A percentile compares a stretch with the other conserved stretches of the same genome.
phyloP scores from a whole-genome alignment of 495 filamentous ascomycete genomes.

The Zalerion maritima region DNA sequence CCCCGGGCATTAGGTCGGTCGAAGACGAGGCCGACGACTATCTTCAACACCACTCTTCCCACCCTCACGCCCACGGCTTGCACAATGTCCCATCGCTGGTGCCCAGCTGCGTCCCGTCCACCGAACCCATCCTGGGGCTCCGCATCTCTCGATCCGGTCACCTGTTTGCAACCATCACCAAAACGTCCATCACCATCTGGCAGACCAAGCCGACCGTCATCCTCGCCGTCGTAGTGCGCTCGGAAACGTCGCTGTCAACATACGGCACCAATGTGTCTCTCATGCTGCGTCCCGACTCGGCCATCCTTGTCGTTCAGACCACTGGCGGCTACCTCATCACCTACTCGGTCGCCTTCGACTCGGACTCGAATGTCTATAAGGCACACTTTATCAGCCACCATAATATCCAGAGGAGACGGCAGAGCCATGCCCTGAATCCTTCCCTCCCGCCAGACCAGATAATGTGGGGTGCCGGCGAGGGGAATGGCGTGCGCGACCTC shows the following conservation, averaged over 20 bases:
- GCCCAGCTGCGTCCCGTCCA: no score
- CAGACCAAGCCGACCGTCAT: conserved; percentile 92
- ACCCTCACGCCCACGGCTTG: conserved; percentile 12
- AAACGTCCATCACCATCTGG: conserved; percentile 75
- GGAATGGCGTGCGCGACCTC: conserved; percentile 69
- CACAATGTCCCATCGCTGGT: conserved; percentile 10
- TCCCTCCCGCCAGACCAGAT: conserved; percentile 43
- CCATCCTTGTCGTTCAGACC: conserved; percentile 87
- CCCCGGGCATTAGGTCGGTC: conserved; percentile 36
- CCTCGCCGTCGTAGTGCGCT: conserved; percentile 71
- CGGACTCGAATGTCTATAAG: conserved; percentile 68
- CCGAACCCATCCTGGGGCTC: conserved; percentile 55
- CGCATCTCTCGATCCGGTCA: conserved; percentile 69
- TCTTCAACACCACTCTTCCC: conserved; percentile 6
- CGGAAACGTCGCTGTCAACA: conserved; percentile 55
- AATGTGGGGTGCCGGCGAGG: conserved; percentile 51
- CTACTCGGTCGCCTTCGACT: conserved; percentile 79
- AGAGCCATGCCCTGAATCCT: conserved; percentile 52
- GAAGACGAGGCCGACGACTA: conserved; percentile 31
- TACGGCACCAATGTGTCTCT: conserved; percentile 79
- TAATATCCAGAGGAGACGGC: conserved; percentile 52
- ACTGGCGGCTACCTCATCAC: conserved; percentile 79
- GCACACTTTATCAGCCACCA: conserved; percentile 54
- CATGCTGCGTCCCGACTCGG: conserved; percentile 78
- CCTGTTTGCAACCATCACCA: conserved; percentile 79